Evolutionary conservation across 2,329 filamentous ascomycete genomes (phyloP), one percentile per base, ranked within the genome.

Genomic region (Mollisiaceae sp.): DNA sequence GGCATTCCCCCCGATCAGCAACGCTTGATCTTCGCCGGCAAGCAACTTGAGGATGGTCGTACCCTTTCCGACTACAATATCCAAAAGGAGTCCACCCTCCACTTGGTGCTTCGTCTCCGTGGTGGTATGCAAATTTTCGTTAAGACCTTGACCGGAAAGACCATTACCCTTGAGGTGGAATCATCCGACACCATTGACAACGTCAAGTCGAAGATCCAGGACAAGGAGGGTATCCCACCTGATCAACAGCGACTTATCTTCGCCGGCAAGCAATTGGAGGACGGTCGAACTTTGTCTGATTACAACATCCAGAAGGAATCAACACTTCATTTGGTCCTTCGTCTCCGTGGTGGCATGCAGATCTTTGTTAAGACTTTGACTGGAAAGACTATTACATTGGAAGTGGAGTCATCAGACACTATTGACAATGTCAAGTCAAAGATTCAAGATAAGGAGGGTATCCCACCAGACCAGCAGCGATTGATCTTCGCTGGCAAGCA

Each of bases 21-120:
- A 81, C 93, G 94, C 74, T 82, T 97, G 14, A 97, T 97, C 77
- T 97, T 97, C 70, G 93, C 93, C 57, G 93, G 93, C 66, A 97
- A 97, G 87, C 93, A 97, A 79, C 82, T 97, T 0, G 93, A 97
- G 78, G 93, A 97, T 73, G 94, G 94, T 58, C 91, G 94, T 24
- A 97, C 94, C 0, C 84, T 97, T 0, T 91, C 88, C 59, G 94
- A 97, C 78, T 97, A 97, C 88, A 97, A 97, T 83, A 97, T 97
- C 56, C 94, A 98, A 79, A 94, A 94, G 82, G 92, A 94, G 77
- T 91, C 89, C 0, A 94, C 92, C 0, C 85, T 94, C 1, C 91
- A 94, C 78, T 78, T 94, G 63, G 91, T 94, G 56, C 88, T 94
- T 27, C 89, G 91, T 77, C 87, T 94, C 6, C 90, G 91, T 80